Percentiles rank a stretch among this genome's conserved stretches.
Evolutionary conservation across 352 stramenopile species (phyloP).

Genomic region (Phytophthora foliorum): DNA sequence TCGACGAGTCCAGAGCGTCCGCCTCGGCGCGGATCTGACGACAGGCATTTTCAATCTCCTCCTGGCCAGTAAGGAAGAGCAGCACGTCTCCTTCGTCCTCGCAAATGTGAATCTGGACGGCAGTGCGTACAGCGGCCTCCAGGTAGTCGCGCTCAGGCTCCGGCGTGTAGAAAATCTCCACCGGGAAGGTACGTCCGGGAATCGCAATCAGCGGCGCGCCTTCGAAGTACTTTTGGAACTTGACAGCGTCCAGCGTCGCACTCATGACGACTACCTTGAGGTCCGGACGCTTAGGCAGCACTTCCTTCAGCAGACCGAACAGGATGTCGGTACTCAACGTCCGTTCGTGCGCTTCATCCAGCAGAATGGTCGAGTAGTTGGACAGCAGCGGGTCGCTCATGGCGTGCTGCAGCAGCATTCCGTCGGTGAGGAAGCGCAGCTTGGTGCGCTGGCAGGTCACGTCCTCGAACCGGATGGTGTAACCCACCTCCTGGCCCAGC

Average conservation of each 20-base stretch:
- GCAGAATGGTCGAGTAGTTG: conserved; percentile 97
- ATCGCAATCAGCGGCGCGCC: conserved; percentile 94
- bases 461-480: conserved; percentile 99
- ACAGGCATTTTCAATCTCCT: conserved; percentile 98
- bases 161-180: conserved; percentile 99
- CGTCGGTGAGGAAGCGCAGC: conserved; percentile 86
- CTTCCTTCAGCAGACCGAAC: conserved; percentile 98
- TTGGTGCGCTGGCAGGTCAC: conserved; percentile 89
- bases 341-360: conserved; percentile 98
- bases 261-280: conserved; percentile 99
- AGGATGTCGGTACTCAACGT: conserved; percentile 98
- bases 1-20: conserved; percentile 94
- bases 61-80: conserved; percentile 99
- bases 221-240: conserved; percentile 97
- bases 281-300: conserved; percentile 94
- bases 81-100: conserved; percentile 98
- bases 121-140: conserved; percentile 90
- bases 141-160: conserved; percentile 99
- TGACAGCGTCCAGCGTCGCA: conserved; percentile 98
- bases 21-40: conserved; percentile 90
- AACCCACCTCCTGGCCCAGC: conserved; percentile 98
- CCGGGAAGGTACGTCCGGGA: conserved; percentile 97
- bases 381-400: conserved; percentile 97
- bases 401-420: conserved; percentile 98
- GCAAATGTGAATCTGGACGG: conserved; percentile 98